These are phyloP conservation scores for Pseudogymnoascus sp. DNA, from an alignment of 2,329 filamentous ascomycete genomes.

Conservation along the genomic window DNA sequence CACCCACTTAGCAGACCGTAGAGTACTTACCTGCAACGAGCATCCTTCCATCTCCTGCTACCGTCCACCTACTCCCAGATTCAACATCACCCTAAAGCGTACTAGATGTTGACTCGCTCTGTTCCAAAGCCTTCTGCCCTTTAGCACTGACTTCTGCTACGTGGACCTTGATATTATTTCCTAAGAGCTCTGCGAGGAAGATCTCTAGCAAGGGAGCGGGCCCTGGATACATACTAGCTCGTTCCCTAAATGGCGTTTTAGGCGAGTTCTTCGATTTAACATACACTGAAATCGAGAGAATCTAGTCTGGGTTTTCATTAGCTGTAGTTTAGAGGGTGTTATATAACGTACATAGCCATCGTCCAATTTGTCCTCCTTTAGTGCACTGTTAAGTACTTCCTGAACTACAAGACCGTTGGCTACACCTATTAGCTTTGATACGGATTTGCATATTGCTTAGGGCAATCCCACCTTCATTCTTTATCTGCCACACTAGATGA, in stretches of 20 bases:
- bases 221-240: background rate
- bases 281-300: background rate
- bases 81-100: background rate
- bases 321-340: background rate
- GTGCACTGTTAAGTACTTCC: background rate
- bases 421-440: constrained; percentile 9
- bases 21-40: background rate
- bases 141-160: background rate
- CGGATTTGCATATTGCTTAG: background rate
- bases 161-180: background rate
- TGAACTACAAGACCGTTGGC: constrained; percentile 6
- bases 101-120: background rate
- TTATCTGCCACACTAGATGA: constrained; percentile 31
- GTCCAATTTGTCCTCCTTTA: background rate
- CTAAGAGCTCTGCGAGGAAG: background rate
- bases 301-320: background rate
- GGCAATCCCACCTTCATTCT: constrained; percentile 9
- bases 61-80: background rate
- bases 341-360: background rate
- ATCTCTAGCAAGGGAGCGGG: background rate
- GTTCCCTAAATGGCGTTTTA: background rate
- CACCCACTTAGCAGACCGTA: background rate
- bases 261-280: background rate
- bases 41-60: background rate
- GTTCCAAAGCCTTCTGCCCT: background rate